Base-by-base conservation (phyloP, 805 yeast species). In the Wickerhamiella bombiphila region DNA sequence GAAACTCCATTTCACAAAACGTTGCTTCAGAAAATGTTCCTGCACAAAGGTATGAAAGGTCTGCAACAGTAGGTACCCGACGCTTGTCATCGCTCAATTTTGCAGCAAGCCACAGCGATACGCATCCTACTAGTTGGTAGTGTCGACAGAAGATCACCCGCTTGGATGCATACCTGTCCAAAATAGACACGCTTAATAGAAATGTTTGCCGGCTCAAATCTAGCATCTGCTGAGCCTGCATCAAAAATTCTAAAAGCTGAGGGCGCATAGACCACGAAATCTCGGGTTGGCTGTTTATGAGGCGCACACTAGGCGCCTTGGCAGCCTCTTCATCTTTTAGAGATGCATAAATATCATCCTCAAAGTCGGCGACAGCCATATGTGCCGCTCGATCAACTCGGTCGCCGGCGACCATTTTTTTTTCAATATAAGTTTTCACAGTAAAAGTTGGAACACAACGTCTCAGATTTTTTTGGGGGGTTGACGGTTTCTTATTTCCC, bases 61-160 rank as follows among this genome's bases (percentile, higher is more conserved):
- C 93, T 22, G 69, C 63, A 37, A 80, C 65, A 46, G 81, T 69
- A 32, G 93, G 93, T 35, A 80, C 71, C 48, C 82, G 65, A 42
- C 74, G 72, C 53, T 91, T 69, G 53, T 76, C 75, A 42, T 82
- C 82, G 50, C 70, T 71, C n/a, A 76, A 67, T 56, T 88, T 88
- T 19, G 94, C 76, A 2, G 94, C 82, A 22, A 88, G 69, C 96
- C 97, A 88, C 25, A 88, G 62, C 43, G 94, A 82, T 3, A 94
- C 82, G 43, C 93, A 80, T 22, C 93, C 83, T 8, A 88, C 88
- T 38, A 88, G 66, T 58, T 86, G 95, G 43, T 82, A 76, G 59
- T 86, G 97, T 41, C 80, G 86, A 47, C 76, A 72, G 45, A 80
- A 68, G 1, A 86, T 91, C 5, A 85, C 74, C 49, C 97, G 68